Base-by-base conservation (phyloP, 257 asterid species). In the Anisodus tanguticus region DNA sequence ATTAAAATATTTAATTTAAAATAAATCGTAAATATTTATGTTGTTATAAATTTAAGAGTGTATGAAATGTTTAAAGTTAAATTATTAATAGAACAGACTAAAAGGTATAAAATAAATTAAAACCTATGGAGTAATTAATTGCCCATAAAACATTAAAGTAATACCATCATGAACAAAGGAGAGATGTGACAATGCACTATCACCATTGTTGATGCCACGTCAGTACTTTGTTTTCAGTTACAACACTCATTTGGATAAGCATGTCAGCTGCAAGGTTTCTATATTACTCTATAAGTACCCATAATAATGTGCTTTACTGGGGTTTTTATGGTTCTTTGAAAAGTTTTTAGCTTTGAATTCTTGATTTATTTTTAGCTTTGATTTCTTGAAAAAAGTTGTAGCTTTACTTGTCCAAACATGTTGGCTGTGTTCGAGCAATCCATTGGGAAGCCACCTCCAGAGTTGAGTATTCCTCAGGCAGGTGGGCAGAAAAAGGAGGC, bases 401-500 rank as follows among this genome's bases (percentile, higher is more conserved):
- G 64, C 55, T 22, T 82, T 66, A n/a, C 4, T 82, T 63, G 5
- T 31, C 37, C 62, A 47, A 19, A 66, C 79, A 94, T 92, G 97
- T 87, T 91, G 81, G 94, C 95, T 12, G 92, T 90, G 49, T 88
- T 92, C 68, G 92, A 90, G 83, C 87, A 87, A 67, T 85, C 86
- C 0, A 85, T 89, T 5, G 91, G 88, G 16, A 88, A 86, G 71
- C 94, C 88, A 2, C 95, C 97, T 1, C 41, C 69, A 31, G 97
- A 91, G 83, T 86, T 91, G 82, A 85, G 83, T 31, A 86, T 87
- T 85, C 88, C 90, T 0, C 82, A 62, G 41, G 79, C 11, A 9
- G 88, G 77, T 62, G 85, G 69, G 37, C 85, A 80, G 57, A 85
- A 82, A 41, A 85, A 84, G 39, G 85, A 84, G 49, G 87, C 80